Evolutionary conservation across 495 filamentous ascomycete species (phyloP), one percentile per base, ranked within the genome.

Genomic region (Cercophora sp.): DNA sequence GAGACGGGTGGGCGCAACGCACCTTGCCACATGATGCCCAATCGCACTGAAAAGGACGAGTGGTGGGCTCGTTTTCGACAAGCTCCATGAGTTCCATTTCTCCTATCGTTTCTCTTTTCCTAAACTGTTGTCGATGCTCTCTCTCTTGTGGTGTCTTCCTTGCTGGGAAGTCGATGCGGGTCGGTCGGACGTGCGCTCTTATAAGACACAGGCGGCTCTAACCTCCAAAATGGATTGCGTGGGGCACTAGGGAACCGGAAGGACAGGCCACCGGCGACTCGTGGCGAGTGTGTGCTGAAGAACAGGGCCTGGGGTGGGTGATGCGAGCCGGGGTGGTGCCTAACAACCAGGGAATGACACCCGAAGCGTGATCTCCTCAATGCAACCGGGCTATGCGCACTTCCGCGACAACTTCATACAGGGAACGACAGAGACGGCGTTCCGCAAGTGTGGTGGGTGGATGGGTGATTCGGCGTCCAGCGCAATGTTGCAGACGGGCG

Each of bases 61-160:
- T 64, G 55, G 66, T 70, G 24, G 72, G 74, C 65, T 79, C 74
- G 56, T 77, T 71, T 36, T 78, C 74, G 48, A 79, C 77, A 55
- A 79, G 64, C 60, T 79, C 76, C 64, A 77, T 69, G 58, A 80
- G 65, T 59, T 80, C 77, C 77, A 80, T 80, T 58, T 56, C 68
- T 68, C 42, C 29, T 13, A 13, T 48, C 48, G 23, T 26, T 36
- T 23, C 23, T 51, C 43, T 39, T 23, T 36, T 41, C 6, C 15
- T 26, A 31, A 23, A 11, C 25, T 39, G 22, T 31, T 52, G 49
- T 50, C 51, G 54, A 23, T 51, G 46, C n/a, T n/a, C n/a, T n/a
- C n/a, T n/a, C n/a, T n/a, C n/a, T n/a, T n/a, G n/a, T n/a, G n/a
- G n/a, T n/a, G 31, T 62, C 39, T 54, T 55, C 50, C 47, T 51